Evolutionary conservation across 192 early-diverging fungal genomes (phyloP), one percentile per base, ranked within the genome.

Genomic region (Mortierella antarctica): DNA sequence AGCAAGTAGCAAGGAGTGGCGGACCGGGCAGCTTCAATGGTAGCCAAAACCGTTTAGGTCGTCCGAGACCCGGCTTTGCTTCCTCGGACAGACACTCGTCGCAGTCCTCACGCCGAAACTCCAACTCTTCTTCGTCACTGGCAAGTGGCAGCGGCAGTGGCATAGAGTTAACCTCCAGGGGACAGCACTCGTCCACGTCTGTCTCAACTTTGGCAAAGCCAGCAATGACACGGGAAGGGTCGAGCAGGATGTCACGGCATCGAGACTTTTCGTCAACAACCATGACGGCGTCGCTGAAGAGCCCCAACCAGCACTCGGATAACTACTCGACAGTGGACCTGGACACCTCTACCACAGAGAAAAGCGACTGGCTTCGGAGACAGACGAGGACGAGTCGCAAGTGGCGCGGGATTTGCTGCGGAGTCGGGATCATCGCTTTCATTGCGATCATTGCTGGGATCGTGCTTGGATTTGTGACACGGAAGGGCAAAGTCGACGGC

Each of bases 401-500:
- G 41, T 76, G 73, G 73, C 65, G 73, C 41, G 39, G 73, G n/a
- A 63, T 57, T 31, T 76, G 73, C 49, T 76, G 60, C 39, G 66
- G 39, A 2, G 41, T 69, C 20, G 73, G 73, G 5, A 14, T 76
- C 47, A 50, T 69, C 7, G 46, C 54, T n/a, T 69, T 76, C 45
- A 10, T 69, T 41, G 73, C 21, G 3, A n/a, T 52, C 20, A 51
- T 76, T 11, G 73, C 73, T 2, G 73, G 73, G 0, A 76, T 76
- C 41, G 57, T 59, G 6, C 54, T 76, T 17, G 73, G 73, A 4
- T 68, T 76, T 13, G 48, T 58, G 5, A 44, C 53, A 8, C 51
- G 73, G 31, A 76, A 69, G 53, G 61, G 61, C 60, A 76, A 76
- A 40, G 21, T 76, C 20, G 73, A 76, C 50, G 73, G 73, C 13